A percentile compares a stretch with the other conserved stretches of the same genome.
Evolutionary conservation across 2,329 filamentous ascomycete species (phyloP).

Genomic region (Massarina eburnea): DNA sequence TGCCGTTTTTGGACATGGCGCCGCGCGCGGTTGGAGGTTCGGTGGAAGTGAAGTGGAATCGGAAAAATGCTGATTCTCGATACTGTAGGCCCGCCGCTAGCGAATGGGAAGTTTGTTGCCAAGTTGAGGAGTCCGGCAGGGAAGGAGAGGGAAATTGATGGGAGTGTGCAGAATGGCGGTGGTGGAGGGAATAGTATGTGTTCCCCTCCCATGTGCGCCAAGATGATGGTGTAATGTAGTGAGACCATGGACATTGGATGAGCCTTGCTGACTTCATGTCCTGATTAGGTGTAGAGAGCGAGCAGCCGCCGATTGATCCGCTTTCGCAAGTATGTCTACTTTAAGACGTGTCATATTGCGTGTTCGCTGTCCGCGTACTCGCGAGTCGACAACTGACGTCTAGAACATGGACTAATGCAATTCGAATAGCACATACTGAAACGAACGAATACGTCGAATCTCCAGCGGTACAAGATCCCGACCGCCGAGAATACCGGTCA

Average conservation of each 20-base stretch:
- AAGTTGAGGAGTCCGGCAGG: constrained; percentile 29
- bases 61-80: constrained; percentile 18
- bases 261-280: too few relatives aligned
- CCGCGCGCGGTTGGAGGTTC: neutral
- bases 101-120: constrained; percentile 29
- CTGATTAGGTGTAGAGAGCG: constrained; percentile 4
- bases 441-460: constrained; percentile 64
- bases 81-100: constrained; percentile 20
- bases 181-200: neutral
- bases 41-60: neutral
- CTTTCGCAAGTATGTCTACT: constrained; percentile 62
- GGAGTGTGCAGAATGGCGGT: neutral
- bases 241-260: too few relatives aligned
- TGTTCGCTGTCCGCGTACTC: neutral
- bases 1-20: too few relatives aligned
- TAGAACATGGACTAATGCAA: constrained; percentile 5
- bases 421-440: constrained; percentile 57
- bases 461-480: constrained; percentile 58
- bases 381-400: too few relatives aligned
- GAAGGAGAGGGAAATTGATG: constrained; percentile 16
- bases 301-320: constrained; percentile 61
- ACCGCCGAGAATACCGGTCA: constrained; percentile 39
- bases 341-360: neutral
- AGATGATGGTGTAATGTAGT: too few relatives aligned
- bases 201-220: too few relatives aligned